Percentiles rank a stretch among this genome's conserved stretches.
Evolutionary conservation across 345 rosid genomes (phyloP).

Genomic region (Populus tremula): DNA sequence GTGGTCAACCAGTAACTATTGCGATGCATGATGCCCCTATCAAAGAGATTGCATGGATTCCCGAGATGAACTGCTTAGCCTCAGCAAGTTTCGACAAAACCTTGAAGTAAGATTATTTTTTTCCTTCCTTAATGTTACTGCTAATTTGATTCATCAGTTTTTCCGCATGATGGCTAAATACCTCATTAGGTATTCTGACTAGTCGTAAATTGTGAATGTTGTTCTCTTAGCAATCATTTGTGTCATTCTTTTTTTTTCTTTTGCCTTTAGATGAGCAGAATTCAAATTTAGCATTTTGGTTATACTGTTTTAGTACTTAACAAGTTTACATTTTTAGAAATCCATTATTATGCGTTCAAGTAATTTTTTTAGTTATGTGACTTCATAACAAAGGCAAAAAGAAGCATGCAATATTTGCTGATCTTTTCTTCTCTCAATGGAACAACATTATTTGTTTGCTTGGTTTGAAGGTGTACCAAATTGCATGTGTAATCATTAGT

Average conservation of each 20-base stretch:
- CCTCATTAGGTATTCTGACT: background rate
- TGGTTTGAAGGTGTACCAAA: conserved; percentile 1
- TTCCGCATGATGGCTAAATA: conserved; percentile 3
- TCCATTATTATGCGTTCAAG: background rate
- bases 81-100: conserved; percentile 98
- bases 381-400: background rate
- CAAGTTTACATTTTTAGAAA: too few species aligned
- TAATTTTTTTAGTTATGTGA: background rate
- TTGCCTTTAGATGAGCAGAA: background rate
- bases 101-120: conserved; percentile 47
- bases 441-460: background rate
- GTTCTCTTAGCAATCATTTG: background rate
- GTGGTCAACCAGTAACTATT: conserved; percentile 83
- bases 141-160: background rate
- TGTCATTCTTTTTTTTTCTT: background rate
- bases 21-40: conserved; percentile 95
- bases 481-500: background rate
- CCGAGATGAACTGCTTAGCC: conserved; percentile 80
- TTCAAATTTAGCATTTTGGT: background rate
- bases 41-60: conserved; percentile 83
- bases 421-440: background rate
- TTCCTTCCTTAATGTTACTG: background rate
- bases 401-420: background rate
- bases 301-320: background rate
- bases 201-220: background rate